Base-by-base conservation (phyloP, 495 filamentous ascomycete genomes). In the Annulohypoxylon stygium region DNA sequence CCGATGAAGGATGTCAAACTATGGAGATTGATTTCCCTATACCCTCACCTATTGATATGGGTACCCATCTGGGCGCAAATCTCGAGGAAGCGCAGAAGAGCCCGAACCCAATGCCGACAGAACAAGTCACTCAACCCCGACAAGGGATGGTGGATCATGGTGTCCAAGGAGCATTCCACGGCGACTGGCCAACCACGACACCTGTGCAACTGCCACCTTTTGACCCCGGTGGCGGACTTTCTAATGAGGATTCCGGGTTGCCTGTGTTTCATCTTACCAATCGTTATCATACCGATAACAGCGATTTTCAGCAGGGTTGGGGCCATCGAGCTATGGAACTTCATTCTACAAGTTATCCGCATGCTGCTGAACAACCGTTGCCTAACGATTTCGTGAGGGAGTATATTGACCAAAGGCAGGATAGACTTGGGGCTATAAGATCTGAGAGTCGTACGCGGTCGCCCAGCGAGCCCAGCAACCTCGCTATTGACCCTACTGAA, bases 1-100 rank as follows among this genome's bases (percentile, higher is more conserved):
- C 69, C 26, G 82, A 86, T 58, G 85, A 86, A 64, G 83, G 82
- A 43, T 80, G 78, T 60, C 86, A 88, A 70, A 86, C 84, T 3
- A 73, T 79, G 23, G 84, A 82, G 7, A 36, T 83, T 8, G 81
- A 85, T 16, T 73, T 81, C 34, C 61, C 63, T 20, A 50, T 63
- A 16, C 50, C 70, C 8, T 61, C 59, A 16, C 9, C 54, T 39
- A 53, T 58, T 26, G 67, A 60, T 36, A 37, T 5, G 9, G 55
- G 6, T 34, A 36, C 23, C 33, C 70, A 62, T 36, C 20, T 5
- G 16, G 60, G 10, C 26, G 30, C n/a, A 34, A 12, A 30, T 16
- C 14, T 33, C 12, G 55, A 58, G 1, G 57, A 39, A 4, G 39
- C 12, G 5, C 64, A 58, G 9, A 9, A 61, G 18, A 33, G 34